Base-by-base conservation (phyloP, 1,284 basidiomycete genomes). In the Stygiomarasmius scandens region DNA sequence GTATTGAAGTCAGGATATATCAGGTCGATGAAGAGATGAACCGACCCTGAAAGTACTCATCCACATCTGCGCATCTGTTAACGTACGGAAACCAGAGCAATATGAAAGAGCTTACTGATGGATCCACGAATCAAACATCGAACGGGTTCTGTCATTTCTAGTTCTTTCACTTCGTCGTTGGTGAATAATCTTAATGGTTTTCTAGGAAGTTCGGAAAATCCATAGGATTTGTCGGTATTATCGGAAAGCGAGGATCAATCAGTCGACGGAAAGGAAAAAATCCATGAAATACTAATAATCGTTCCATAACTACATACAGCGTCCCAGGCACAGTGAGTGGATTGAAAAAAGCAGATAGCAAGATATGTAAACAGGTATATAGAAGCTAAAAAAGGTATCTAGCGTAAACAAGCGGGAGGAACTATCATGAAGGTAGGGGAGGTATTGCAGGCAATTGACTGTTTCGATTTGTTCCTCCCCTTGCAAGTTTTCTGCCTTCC, bases 21-120 rank as follows among this genome's bases (percentile, higher is more conserved):
- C 9, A 9, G 38, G 23, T 16, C 22, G 41, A 50, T 3, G 9
- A 27, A 23, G 43, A 16, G 29, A 24, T 4, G 32, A 24, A 62
- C 71, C 24, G 49, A 80, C 83, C 82, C 64, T 81, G 73, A 63
- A 84, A 84, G 63, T 81, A 84, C 64, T 85, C 83, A 63, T 85
- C 83, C 55, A 80, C 74, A 64, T 84, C 83, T 84, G 53, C 5
- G 29, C 5, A 32, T 32, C 29, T 32, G 5, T 32, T 12, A 5
- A 32, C 6, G 29, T 6, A 32, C 29, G 29, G 12, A 32, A 32
- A 32, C n/a, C n/a, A n/a, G n/a, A 32, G 12, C 55, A 38, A 19
- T 22, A 38, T 25, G 8, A 43, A 46, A 6, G 41, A 51, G 29
- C 48, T 38, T 46, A 84, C 83, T 84, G 59, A 84, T 80, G 12